A percentile compares a stretch with the other conserved stretches of the same genome.
These are phyloP conservation scores for Graphilbum ipis-grandicollis DNA, from an alignment of 2,329 filamentous ascomycete genomes.

Conservation along the genomic window DNA sequence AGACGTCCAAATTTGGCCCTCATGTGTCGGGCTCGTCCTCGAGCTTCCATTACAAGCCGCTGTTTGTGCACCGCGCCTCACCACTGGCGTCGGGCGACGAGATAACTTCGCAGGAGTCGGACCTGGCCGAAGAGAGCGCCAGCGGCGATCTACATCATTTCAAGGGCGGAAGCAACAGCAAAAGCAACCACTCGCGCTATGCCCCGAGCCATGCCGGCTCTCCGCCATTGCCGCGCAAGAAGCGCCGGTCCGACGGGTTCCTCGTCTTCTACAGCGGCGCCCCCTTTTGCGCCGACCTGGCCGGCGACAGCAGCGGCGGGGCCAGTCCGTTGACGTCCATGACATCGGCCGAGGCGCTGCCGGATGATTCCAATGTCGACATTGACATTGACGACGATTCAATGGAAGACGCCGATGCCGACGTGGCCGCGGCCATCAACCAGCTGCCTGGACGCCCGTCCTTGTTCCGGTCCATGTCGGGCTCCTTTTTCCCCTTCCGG, in stretches of 20 bases:
- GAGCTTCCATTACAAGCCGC: slow-evolving; percentile 45
- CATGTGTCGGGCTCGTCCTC: slow-evolving; percentile 22
- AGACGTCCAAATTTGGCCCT: slow-evolving; percentile 21
- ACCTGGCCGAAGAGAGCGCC: slow-evolving; percentile 26
- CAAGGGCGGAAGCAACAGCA: slow-evolving; percentile 16
- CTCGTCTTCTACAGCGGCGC: slow-evolving; percentile 75
- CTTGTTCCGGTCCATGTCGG: slow-evolving; percentile 27
- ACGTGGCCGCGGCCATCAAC: too few species aligned
- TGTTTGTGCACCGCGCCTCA: slow-evolving; percentile 36
- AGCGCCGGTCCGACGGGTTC: slow-evolving; percentile 47
- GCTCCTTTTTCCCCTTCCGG: slow-evolving; percentile 29
- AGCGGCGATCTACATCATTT: neutral
- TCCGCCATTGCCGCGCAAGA: slow-evolving; percentile 28
- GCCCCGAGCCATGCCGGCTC: slow-evolving; percentile 28
- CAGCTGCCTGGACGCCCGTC: slow-evolving; percentile 9
- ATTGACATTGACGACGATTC: too few species aligned
- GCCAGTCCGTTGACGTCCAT: slow-evolving; percentile 29
- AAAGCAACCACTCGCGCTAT: slow-evolving; percentile 26
- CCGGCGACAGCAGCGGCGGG: slow-evolving; percentile 37
- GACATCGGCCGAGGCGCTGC: slow-evolving; percentile 25
- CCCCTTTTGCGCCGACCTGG: slow-evolving; percentile 66
- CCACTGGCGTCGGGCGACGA: slow-evolving; percentile 31
- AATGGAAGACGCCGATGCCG: too few species aligned
- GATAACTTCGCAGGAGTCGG: slow-evolving; percentile 23
- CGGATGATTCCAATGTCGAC: slow-evolving; percentile 7